Base-by-base conservation (phyloP, 2,329 filamentous ascomycete genomes). In the Pseudopyricularia javanii region DNA sequence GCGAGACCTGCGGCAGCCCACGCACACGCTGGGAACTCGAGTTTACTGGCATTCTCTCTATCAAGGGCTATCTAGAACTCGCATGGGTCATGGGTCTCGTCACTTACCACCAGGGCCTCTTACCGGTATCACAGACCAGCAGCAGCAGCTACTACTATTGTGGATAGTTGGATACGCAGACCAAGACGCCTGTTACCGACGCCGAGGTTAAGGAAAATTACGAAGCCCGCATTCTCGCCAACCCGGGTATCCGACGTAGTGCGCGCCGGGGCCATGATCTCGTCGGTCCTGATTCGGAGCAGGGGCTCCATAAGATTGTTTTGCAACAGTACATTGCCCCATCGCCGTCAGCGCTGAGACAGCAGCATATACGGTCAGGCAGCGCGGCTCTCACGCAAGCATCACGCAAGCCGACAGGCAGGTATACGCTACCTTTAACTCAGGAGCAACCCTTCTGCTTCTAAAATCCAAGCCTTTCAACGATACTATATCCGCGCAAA, bases 21-120 rank as follows among this genome's bases (percentile, higher is more conserved):
- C 74, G 83, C 56, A 85, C 82, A 14, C 77, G 83, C 48, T 87
- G 83, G 83, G 80, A 87, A 68, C 85, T 86, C 78, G 83, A 87
- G 62, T 75, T 79, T 11, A 74, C 79, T 55, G 83, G 82, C 59
- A 71, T 82, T 54, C 84, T 86, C 66, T 84, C 80, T 2, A 71
- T 84, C n/a, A 81, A 85, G 61, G 83, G 82, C 9, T 85, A 79
- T 57, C 74, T 86, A 47, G 83, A 87, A 63, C 83, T 86, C 78
- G 83, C 83, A 7, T 86, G 83, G 83, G 79, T 86, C 63, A 86
- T 85, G 78, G 82, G 83, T 56, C 72, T 86, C 49, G 85, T 86
- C 67, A 84, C 82, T 68, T 82, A 86, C 63, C 77, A 83, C 69
- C 12, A 48, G 28, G 53, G 53, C 59, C 47, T 12, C 4, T 15